Evolutionary conservation across 2,329 filamentous ascomycete genomes (phyloP), one percentile per base, ranked within the genome.

Genomic region (Diatrype stigma): DNA sequence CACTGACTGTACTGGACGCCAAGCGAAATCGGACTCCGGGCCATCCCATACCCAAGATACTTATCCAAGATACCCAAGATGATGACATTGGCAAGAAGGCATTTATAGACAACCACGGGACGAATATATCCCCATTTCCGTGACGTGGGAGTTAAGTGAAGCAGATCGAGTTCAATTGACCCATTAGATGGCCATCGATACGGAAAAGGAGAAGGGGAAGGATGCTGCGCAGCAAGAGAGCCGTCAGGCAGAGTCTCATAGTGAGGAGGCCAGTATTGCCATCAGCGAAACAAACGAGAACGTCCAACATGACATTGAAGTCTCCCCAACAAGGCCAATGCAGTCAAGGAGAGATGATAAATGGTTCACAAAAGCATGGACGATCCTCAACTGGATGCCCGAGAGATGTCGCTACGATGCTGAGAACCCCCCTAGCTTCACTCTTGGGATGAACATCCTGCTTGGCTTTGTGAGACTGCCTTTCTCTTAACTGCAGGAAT

Each of bases 321-420:
- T 5, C 26, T 30, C 26, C 26, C 26, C 34, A 37, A 6, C 12
- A 37, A 12, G n/a, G 4, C 34, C 6, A 6, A 14, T 8, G 42
- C 47, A n/a, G 30, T 49, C n/a, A n/a, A n/a, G n/a, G 7, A 46
- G 30, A 32, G 30, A 30, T 11, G 28, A 21, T 7, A 16, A 28
- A 3, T 26, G 45, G 12, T 17, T 57, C 37, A 45, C 37, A 19
- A 62, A 42, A 56, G 56, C 58, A 32, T 42, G 58, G 42, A 48
- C 17, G 2, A 51, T 70, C 2, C 46, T 85, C 16, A 72, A 72
- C 34, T 89, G 80, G 77, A 82, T 80, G 34, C 88, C 87, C 0
- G 74, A 75, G 48, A 76, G 79, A 57, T 88, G 86, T 64, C 82
- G 87, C 44, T 92, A 85, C 72, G 77, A 90, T 58, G 77, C 83